Percentiles rank a stretch among this genome's conserved stretches.
Evolutionary conservation across 2,329 filamentous ascomycete genomes (phyloP).

Genomic region (Penicillium sp.): DNA sequence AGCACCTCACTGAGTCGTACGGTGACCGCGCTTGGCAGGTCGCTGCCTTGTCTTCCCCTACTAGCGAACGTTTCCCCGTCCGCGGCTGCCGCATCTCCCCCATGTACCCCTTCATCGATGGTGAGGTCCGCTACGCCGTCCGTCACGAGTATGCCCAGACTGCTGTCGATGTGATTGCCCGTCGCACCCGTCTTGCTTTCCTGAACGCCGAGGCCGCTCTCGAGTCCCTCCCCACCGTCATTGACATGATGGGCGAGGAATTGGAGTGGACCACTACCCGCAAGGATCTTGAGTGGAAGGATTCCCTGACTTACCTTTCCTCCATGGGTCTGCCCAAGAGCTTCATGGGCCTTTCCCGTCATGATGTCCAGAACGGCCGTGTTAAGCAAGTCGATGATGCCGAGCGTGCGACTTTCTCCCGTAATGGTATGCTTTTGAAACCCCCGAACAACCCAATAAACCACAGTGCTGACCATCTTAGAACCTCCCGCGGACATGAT

Average conservation of each 20-base stretch:
- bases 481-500: slow-evolving; percentile 52
- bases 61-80: slow-evolving; percentile 76
- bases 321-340: slow-evolving; percentile 63
- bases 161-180: slow-evolving; percentile 81
- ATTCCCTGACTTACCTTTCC: slow-evolving; percentile 59
- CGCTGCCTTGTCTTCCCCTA: slow-evolving; percentile 74
- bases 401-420: slow-evolving; percentile 43
- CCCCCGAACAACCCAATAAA: background rate
- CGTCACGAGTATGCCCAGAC: slow-evolving; percentile 90
- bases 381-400: slow-evolving; percentile 47
- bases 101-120: slow-evolving; percentile 88
- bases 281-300: slow-evolving; percentile 78
- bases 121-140: slow-evolving; percentile 85
- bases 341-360: slow-evolving; percentile 56
- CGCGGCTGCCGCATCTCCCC: slow-evolving; percentile 75
- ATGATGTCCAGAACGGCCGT: slow-evolving; percentile 59
- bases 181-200: slow-evolving; percentile 82
- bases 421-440: slow-evolving; percentile 40
- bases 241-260: slow-evolving; percentile 86
- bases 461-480: slow-evolving; percentile 10
- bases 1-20: slow-evolving; percentile 83
- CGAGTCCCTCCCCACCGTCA: slow-evolving; percentile 78
- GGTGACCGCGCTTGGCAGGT: slow-evolving; percentile 92
- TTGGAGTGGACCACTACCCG: slow-evolving; percentile 72
- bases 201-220: slow-evolving; percentile 88